Base-by-base conservation (phyloP, 2,329 filamentous ascomycete genomes). In the Parastagonospora nodorum region DNA sequence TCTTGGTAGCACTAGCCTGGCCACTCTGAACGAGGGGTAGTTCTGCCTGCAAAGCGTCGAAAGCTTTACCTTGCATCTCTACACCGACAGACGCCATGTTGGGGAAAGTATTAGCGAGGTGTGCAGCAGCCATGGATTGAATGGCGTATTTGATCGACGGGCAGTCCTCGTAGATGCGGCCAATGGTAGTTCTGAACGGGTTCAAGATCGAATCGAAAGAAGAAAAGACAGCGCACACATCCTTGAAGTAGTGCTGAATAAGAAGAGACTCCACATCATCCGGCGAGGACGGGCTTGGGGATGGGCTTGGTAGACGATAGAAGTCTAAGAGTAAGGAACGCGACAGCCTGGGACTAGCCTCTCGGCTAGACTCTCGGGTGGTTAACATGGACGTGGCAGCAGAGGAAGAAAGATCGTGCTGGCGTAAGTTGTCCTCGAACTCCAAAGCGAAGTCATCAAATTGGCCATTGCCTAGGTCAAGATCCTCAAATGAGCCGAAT, bases 91-190 rank as follows among this genome's bases (percentile, higher is more conserved):
- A 74, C 19, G 73, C 78, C 74, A 81, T 84, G 44, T 77, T 76
- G 4, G 78, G 82, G 48, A 83, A 83, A 47, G 83, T 75, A 61
- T 84, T 83, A 1, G 83, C 80, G 0, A 86, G 72, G 15, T 83
- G 84, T 3, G 83, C 84, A 8, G 84, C 83, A 1, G 84, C 82
- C 84, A 86, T 87, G 56, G 84, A 85, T 58, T 86, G 83, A 39
- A 86, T 83, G 2, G 82, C 82, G 40, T 81, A 83, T 60, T 82
- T 84, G 43, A 86, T 82, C 0, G 82, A 82, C 14, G 80, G 74
- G 0, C 82, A 84, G n/a, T 78, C 79, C 35, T 81, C 76, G 78
- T 83, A 86, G 2, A 85, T 74, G 16, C 80, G 79, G 4, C 78
- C 79, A 10, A 86, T 82, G 0, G 83, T 82, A 1, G 80, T 82